Conservation (phyloP, 305 asterid genomes). For the Petunia hybrid region DNA sequence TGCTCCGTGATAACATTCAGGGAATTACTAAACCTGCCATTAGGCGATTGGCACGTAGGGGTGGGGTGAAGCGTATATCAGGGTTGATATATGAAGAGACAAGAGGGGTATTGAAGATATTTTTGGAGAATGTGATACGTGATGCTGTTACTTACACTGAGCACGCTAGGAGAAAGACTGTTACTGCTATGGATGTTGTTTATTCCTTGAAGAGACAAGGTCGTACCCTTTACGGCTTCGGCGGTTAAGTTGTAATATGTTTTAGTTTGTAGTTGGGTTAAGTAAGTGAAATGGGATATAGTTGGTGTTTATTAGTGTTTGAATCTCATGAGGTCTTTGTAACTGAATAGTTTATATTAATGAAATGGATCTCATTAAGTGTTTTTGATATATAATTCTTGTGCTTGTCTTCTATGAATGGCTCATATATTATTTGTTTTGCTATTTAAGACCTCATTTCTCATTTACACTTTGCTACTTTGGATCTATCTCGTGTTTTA, state of each 20-base stretch:
- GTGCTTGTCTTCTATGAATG: too few species aligned
- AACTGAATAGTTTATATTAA: too few species aligned
- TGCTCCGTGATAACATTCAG: constrained; percentile 41
- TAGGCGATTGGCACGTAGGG: constrained; percentile 32
- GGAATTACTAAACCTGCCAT: constrained; percentile 38
- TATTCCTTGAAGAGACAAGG: constrained; percentile 38
- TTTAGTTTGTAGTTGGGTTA: background rate
- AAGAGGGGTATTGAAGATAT: constrained; percentile 36
- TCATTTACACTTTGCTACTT: too few species aligned
- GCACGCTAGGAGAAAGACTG: constrained; percentile 39
- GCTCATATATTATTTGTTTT: too few species aligned
- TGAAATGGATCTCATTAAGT: too few species aligned
- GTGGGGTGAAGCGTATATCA: constrained; percentile 40
- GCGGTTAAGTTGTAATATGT: background rate
- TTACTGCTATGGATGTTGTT: constrained; percentile 38
- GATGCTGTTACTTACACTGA: constrained; percentile 41
- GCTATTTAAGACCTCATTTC: too few species aligned
- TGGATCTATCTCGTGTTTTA: too few species aligned
- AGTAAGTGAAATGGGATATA: background rate
- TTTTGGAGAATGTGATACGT: constrained; percentile 36
- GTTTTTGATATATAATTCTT: too few species aligned
- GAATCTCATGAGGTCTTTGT: too few species aligned
- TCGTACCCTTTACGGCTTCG: constrained; percentile 36
- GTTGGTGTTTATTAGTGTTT: background rate
- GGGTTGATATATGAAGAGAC: constrained; percentile 40